Evolutionary conservation across 768 basidiomycete genomes (phyloP).

Genomic region (Tylopilus rubrobrunneus): DNA sequence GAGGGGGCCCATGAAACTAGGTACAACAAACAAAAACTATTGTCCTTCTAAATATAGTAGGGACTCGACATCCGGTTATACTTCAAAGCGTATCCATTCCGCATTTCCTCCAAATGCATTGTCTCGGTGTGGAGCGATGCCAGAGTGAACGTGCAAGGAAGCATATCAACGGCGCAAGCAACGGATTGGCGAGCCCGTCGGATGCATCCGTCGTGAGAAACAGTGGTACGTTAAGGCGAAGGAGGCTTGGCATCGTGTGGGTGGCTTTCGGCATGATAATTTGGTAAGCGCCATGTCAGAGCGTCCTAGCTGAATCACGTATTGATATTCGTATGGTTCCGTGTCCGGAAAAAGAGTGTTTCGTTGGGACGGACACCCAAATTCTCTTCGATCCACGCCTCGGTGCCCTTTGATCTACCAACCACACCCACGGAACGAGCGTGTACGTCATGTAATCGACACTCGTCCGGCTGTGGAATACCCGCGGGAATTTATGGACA

Average conservation of each 20-base stretch:
- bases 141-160: conserved; percentile 63
- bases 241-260: conserved; percentile 33
- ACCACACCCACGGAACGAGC: conserved; percentile 63
- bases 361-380: conserved; percentile 36
- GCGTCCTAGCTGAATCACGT: too few species aligned
- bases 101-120: conserved; percentile 32
- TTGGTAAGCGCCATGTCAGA: too few species aligned
- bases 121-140: conserved; percentile 42
- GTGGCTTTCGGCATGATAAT: conserved; percentile 36
- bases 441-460: conserved; percentile 62
- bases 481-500: conserved; percentile 39
- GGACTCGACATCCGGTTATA: too few species aligned
- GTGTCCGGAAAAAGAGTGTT: conserved; percentile 49
- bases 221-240: conserved; percentile 51
- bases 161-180: conserved; percentile 47
- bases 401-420: conserved; percentile 56
- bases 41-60: too few species aligned
- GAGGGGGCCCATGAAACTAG: too few species aligned
- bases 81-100: conserved; percentile 46
- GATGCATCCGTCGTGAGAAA: conserved; percentile 64
- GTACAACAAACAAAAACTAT: too few species aligned
- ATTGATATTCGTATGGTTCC: conserved; percentile 48
- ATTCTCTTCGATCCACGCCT: conserved; percentile 22
- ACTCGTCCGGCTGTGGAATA: conserved; percentile 48
- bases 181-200: conserved; percentile 36